phyloP scores from a whole-genome alignment of 2,329 filamentous ascomycete genomes.

The Alternaria novae-zelandiae region DNA sequence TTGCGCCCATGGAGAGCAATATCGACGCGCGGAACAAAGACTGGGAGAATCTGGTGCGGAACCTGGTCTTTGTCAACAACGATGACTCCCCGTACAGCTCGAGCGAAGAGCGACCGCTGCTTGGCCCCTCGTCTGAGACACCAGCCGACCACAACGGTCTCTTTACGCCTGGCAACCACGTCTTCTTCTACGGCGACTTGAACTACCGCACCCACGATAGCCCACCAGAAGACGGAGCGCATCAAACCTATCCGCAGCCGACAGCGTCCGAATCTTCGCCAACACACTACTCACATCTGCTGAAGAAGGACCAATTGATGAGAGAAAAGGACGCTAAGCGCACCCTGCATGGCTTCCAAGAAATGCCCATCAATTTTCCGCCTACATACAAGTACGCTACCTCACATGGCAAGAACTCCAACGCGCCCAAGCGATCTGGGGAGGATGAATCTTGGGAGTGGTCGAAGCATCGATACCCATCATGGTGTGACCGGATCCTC shows the following conservation, averaged over 20 bases:
- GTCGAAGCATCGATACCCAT: conserved; percentile 80
- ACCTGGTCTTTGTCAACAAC: conserved; percentile 71
- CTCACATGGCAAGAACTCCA: conserved; percentile 12
- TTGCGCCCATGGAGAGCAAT: conserved; percentile 86
- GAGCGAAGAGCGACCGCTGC: conserved; percentile 42
- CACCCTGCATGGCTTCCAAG: conserved; percentile 78
- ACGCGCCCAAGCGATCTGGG: conserved; percentile 19
- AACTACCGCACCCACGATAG: conserved; percentile 87
- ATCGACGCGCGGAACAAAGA: conserved; percentile 79
- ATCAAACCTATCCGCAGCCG: conserved; percentile 67
- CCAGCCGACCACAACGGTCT: conserved; percentile 64
- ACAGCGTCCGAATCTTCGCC: conserved; percentile 58
- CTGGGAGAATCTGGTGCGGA: conserved; percentile 83
- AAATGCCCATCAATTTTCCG: conserved; percentile 78
- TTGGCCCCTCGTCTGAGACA: conserved; percentile 24
- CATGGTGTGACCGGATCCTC: conserved; percentile 91
- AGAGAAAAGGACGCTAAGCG: conserved; percentile 71
- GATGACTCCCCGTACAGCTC: conserved; percentile 40
- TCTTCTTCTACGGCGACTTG: conserved; percentile 89
- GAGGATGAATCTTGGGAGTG: conserved; percentile 66
- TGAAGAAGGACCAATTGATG: conserved; percentile 79
- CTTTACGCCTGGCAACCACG: conserved; percentile 75
- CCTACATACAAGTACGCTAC: conserved; percentile 90
- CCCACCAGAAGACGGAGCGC: conserved; percentile 65
- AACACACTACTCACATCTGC: conserved; percentile 68